Percentiles rank a stretch among this genome's conserved stretches.
These are phyloP conservation scores for Clausena lansium DNA, from an alignment of 345 rosid genomes.

Conservation along the genomic window DNA sequence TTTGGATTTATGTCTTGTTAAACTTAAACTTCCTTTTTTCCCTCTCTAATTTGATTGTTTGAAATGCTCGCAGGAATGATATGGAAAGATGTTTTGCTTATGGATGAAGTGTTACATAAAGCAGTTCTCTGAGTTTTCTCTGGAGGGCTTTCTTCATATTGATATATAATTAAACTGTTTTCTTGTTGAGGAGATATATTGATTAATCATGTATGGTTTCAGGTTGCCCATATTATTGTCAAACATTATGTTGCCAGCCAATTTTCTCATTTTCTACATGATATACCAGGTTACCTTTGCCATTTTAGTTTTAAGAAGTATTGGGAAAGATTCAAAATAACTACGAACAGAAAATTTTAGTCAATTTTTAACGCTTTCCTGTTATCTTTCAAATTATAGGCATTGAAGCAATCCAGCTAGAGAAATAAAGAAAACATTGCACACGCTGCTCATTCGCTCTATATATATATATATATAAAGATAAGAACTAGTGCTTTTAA, in stretches of 20 bases:
- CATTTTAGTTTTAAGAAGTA: not conserved
- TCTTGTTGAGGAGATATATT: conserved; percentile 6
- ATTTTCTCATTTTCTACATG: conserved; percentile 67
- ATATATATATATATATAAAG: too few relatives aligned
- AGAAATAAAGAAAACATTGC: too few relatives aligned
- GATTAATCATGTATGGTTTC: conserved; percentile 41
- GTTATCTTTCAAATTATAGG: too few relatives aligned
- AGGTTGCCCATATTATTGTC: conserved; percentile 74
- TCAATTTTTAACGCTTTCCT: too few relatives aligned
- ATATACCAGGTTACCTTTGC: conserved; percentile 72
- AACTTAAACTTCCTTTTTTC: conserved; percentile 13
- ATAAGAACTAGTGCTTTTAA: not conserved
- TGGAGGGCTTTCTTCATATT: conserved; percentile 53
- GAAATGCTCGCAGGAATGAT: conserved; percentile 55
- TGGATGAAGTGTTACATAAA: conserved; percentile 79
- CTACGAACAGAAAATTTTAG: too few relatives aligned
- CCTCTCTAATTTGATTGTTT: conserved; percentile 9
- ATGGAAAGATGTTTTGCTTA: conserved; percentile 80
- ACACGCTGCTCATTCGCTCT: too few relatives aligned
- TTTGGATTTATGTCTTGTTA: conserved; percentile 2
- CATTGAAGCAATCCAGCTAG: too few relatives aligned
- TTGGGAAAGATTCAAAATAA: not conserved
- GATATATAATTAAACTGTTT: not conserved
- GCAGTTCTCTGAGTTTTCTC: conserved; percentile 67
- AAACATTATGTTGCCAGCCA: conserved; percentile 60